These are phyloP conservation scores for Penicillium frequentans DNA, from an alignment of 2,329 filamentous ascomycete species.

Conservation along the genomic window DNA sequence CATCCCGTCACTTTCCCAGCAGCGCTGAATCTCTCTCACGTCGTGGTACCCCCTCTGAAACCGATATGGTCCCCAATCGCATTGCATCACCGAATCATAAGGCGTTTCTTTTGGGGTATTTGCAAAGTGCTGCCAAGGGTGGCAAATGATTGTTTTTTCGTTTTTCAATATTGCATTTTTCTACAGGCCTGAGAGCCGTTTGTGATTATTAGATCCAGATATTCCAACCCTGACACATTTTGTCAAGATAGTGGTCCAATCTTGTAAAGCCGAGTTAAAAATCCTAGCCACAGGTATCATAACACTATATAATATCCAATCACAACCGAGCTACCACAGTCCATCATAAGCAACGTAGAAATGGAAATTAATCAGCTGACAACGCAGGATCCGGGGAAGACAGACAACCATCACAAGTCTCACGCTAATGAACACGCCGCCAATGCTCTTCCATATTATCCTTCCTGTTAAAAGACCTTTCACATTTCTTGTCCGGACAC, in stretches of 20 bases:
- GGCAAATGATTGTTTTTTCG: slow-evolving; percentile 27
- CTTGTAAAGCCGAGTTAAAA: not conserved
- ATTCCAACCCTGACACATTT: not conserved
- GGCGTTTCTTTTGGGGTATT: slow-evolving; percentile 72
- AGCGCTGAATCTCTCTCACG: slow-evolving; percentile 19
- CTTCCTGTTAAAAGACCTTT: not conserved
- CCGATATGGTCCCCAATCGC: slow-evolving; percentile 46
- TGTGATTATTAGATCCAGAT: not conserved
- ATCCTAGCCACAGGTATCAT: not conserved
- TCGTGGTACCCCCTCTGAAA: slow-evolving; percentile 20
- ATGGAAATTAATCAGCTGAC: not conserved
- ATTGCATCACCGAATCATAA: slow-evolving; percentile 66
- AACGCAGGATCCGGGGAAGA: not conserved
- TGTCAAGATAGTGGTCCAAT: not conserved
- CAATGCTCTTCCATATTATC: slow-evolving; percentile 1
- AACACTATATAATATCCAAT: not conserved
- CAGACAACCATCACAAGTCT: too few relatives aligned
- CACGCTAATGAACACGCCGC: not conserved
- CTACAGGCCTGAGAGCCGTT: not conserved
- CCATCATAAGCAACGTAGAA: too few relatives aligned
- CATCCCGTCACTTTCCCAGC: slow-evolving; percentile 25
- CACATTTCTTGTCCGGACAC: not conserved
- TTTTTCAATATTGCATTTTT: not conserved
- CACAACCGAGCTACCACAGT: not conserved
- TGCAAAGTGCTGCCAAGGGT: slow-evolving; percentile 56